Base-by-base conservation (phyloP, 169 alveolate genomes). In the Cystoisospora suis region DNA sequence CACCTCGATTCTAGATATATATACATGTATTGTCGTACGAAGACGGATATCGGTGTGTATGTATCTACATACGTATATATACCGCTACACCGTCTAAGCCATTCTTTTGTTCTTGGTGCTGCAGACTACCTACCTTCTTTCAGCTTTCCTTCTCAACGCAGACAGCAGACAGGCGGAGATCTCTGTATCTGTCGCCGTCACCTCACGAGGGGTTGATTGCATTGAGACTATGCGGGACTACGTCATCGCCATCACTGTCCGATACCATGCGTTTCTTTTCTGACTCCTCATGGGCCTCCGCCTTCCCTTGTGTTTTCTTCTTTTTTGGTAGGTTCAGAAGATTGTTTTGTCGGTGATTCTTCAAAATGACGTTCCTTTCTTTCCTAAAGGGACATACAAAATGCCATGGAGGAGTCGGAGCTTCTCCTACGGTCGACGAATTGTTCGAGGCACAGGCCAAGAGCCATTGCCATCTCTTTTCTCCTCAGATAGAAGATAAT, bases 301-400 rank as follows among this genome's bases (percentile, higher is more conserved):
- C n/a, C n/a, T n/a, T n/a, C n/a, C n/a, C n/a, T n/a, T n/a, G 3
- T 65, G 5, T 4, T 36, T 27, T 36, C 3, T 17, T 6, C 34
- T 23, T 65, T n/a, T 65, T 15, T n/a, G 7, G 42, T 12, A 49
- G 61, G 61, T 49, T 20, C 61, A n/a, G n/a, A 65, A 32, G 27
- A 44, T 17, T 27, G 20, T 9, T 65, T 65, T n/a, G 42, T 20
- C 77, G 27, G n/a, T 59, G 4, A 29, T 3, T 7, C 0, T 3
- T n/a, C 42, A 65, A 65, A 17, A 65, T 65, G 77, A 65, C 77
- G 38, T 65, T 65, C 77, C n/a, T 65, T 15, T 65, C 77, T 44
- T 65, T 65, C 77, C 34, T 65, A 9, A 65, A 65, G 40, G 9
- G 77, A 36, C 20, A 36, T 23, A 65, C n/a, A 44, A 44, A 23